Evolutionary conservation across 495 filamentous ascomycete genomes (phyloP).

Genomic region (Hyaloscypha bicolor): DNA sequence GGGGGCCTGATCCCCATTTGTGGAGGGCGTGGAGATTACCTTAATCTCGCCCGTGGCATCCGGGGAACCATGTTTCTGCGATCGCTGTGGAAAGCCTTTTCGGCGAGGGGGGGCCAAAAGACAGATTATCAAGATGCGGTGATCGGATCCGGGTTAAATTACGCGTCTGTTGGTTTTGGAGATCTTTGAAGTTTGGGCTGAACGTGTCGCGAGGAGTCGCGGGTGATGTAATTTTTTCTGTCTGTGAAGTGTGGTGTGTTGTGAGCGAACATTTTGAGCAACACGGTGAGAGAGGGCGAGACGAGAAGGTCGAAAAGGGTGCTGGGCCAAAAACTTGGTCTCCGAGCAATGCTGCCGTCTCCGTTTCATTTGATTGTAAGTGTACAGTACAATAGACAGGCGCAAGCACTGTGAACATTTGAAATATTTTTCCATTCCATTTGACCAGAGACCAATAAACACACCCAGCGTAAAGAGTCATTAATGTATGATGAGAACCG

Average conservation of each 20-base stretch:
- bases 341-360: constrained; percentile 40
- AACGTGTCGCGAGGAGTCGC: no score
- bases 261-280: no score
- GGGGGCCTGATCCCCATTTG: no score
- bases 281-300: no score
- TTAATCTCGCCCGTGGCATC: not conserved
- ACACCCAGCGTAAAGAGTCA: constrained; percentile 39
- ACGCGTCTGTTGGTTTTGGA: no score
- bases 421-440: not conserved
- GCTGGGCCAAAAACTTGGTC: constrained; percentile 46
- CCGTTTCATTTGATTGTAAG: constrained; percentile 30
- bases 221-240: no score
- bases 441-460: constrained; percentile 40
- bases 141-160: no score
- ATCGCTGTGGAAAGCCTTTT: no score
- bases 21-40: not conserved
- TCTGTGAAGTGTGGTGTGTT: no score
- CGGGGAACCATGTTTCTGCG: not conserved
- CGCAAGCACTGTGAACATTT: constrained; percentile 18
- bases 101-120: no score
- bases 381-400: constrained; percentile 33
- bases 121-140: no score
- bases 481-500: constrained; percentile 29
- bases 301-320: constrained; percentile 12
- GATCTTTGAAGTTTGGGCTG: no score